Conservation (phyloP, 768 basidiomycete genomes). For the Auricularia cornea region DNA sequence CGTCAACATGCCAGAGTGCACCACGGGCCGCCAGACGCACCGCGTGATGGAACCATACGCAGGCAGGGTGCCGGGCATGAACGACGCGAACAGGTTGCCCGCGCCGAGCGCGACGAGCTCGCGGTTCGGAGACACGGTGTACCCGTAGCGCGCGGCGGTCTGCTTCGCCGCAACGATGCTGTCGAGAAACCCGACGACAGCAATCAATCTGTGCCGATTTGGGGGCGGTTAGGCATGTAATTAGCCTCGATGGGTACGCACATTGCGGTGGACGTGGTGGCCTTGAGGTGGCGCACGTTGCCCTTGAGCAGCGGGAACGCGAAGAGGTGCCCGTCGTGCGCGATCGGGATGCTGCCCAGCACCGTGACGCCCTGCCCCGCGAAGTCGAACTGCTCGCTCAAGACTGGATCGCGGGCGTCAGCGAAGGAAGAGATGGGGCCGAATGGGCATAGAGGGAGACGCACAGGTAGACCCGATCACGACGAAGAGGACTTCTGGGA, state of each 20-base stretch:
- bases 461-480: conserved; percentile 77
- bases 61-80: conserved; percentile 83
- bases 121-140: conserved; percentile 87
- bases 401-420: conserved; percentile 32
- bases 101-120: conserved; percentile 88
- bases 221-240: neutral
- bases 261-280: conserved; percentile 83
- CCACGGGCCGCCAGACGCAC: too few relatives aligned
- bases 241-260: conserved; percentile 21
- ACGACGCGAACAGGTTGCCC: conserved; percentile 68
- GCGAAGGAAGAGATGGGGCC: neutral
- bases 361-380: conserved; percentile 73
- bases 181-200: conserved; percentile 86
- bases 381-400: conserved; percentile 66
- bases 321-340: conserved; percentile 51
- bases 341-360: conserved; percentile 65
- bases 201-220: conserved; percentile 45
- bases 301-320: conserved; percentile 59
- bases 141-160: conserved; percentile 73
- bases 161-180: conserved; percentile 95
- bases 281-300: conserved; percentile 56
- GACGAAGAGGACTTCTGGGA: conserved; percentile 87
- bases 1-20: neutral
- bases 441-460: conserved; percentile 16
- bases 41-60: conserved; percentile 91